Evolutionary conservation across 441 rosid genomes (phyloP).

Genomic region (Lagerstroemia fauriei): DNA sequence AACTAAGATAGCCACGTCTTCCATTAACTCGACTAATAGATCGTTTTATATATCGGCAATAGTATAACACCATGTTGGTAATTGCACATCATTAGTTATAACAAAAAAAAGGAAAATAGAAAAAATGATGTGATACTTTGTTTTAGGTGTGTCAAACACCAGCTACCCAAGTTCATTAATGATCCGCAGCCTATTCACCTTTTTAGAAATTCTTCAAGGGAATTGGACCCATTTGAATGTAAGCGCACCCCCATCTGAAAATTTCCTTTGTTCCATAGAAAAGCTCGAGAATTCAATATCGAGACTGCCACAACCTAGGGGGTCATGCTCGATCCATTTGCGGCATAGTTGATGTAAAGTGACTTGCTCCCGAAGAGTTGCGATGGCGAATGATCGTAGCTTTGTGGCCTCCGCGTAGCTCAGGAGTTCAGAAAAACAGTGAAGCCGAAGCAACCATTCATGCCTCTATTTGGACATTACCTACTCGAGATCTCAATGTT

Average conservation of each 20-base stretch:
- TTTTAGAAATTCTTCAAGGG: background rate
- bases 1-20: too few species aligned
- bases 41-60: too few species aligned
- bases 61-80: too few species aligned
- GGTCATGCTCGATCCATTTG: background rate
- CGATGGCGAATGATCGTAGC: background rate
- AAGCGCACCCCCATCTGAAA: background rate
- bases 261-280: background rate
- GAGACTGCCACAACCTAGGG: background rate
- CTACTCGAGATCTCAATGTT: constrained; percentile 34
- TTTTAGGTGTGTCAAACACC: background rate
- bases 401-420: background rate
- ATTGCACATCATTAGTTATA: too few species aligned
- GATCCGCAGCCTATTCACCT: too few species aligned
- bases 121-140: too few species aligned
- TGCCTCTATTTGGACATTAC: constrained; percentile 32
- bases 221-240: too few species aligned
- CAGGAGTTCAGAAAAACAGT: background rate
- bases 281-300: background rate
- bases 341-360: too few species aligned
- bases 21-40: too few species aligned
- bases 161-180: too few species aligned
- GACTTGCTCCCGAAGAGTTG: background rate
- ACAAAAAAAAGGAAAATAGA: too few species aligned
- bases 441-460: constrained; percentile 44